Evolutionary conservation across 106 monocot species (phyloP), one percentile per base, ranked within the genome.

Genomic region (Acorus calamus): DNA sequence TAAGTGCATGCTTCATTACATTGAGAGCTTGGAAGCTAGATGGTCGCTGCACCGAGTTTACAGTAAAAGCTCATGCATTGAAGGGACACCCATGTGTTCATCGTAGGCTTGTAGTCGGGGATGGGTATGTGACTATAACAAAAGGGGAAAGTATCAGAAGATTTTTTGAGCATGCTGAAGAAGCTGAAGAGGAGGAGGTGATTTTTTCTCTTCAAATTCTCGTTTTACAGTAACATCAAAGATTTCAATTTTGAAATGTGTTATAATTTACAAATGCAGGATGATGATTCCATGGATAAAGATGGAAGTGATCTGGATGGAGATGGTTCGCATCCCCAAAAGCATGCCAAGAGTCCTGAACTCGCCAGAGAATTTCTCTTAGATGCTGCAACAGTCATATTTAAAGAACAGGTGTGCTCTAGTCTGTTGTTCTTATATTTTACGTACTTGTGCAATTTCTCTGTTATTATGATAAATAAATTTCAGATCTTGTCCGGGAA

Each of bases 321-420:
- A 52, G 87, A 87, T 52, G 82, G 84, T 50, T 78, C 84, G 10
- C 87, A 79, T 44, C 87, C 96, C 6, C 96, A 96, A 67, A 96
- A 87, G 70, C 96, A 96, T 79, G 96, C 96, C 47, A 96, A 96
- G 80, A 96, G 96, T 61, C 96, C 96, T 73, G 96, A 96, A 75
- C 91, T 96, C 74, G 96, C 96, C 52, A 69, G 96, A 57, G 96
- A 96, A 54, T 96, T 96, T 64, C 96, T 96, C 73, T 61, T 96
- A 49, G 96, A 96, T 87, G 87, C 96, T 69, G 96, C 96, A 60
- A 80, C 87, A 46, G 84, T 96, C 56, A 96, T 96, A 50, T 96
- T 96, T 68, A 96, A 96, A 68, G 96, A 96, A 73, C 96, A 96
- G 90, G 96, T 91, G 75, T 63, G 13, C 56, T 44, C 8, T 28